phyloP scores from a whole-genome alignment of 2,329 filamentous ascomycete species.

The Endoconidiophora laricicola region DNA sequence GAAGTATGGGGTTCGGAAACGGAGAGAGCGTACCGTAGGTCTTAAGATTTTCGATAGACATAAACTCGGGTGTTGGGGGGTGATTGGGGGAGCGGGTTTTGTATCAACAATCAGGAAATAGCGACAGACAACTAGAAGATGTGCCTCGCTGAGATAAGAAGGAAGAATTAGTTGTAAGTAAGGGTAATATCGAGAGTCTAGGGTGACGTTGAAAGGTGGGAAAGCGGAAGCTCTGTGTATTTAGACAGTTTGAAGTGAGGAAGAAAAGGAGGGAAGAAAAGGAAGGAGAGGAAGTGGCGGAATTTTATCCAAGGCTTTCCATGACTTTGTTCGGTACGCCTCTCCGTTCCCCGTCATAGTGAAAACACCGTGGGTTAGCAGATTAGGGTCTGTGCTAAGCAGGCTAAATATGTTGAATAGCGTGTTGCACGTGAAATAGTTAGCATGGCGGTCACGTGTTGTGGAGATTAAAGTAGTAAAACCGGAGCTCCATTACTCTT shows the following conservation, averaged over 20 bases:
- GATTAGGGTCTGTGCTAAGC: not conserved
- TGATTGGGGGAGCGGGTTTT: slow-evolving; percentile 37
- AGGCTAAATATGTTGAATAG: not conserved
- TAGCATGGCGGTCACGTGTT: not conserved
- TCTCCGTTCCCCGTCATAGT: too few relatives aligned
- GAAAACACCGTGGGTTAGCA: not conserved
- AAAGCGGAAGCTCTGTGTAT: slow-evolving; percentile 7
- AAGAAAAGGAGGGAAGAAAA: slow-evolving; percentile 14
- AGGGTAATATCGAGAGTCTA: not conserved
- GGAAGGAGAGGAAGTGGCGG: slow-evolving; percentile 4
- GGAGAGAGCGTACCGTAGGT: slow-evolving; percentile 54
- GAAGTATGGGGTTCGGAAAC: not conserved
- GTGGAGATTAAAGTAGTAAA: too few relatives aligned
- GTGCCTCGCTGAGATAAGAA: slow-evolving; percentile 28
- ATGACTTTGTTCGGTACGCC: too few relatives aligned
- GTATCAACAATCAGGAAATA: slow-evolving; percentile 22
- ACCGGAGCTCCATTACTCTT: too few relatives aligned
- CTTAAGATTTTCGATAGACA: slow-evolving; percentile 99
- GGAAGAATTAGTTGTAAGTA: not conserved
- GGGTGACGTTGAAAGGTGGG: slow-evolving; percentile 13
- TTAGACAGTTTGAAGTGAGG: slow-evolving; percentile 15
- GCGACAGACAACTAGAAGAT: slow-evolving; percentile 34
- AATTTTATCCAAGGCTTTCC: slow-evolving; percentile 4
- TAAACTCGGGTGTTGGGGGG: slow-evolving; percentile 67
- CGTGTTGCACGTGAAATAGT: not conserved